Evolutionary conservation across 306 rosid genomes (phyloP), one percentile per base, ranked within the genome.

Genomic region (Medicago arabica): DNA sequence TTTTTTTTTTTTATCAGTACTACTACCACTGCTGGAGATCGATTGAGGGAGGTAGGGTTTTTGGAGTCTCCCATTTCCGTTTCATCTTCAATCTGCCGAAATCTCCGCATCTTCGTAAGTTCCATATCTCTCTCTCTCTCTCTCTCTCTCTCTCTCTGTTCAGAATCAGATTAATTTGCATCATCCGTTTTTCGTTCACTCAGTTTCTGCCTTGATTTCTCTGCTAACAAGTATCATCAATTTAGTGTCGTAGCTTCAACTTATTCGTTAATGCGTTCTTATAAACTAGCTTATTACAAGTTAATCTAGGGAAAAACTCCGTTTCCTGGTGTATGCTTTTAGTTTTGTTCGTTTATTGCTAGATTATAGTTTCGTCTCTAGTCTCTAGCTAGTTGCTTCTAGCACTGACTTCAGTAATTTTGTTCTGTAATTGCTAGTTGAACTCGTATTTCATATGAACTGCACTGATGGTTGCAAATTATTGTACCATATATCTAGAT

Each of bases 1-100:
- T n/a, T n/a, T n/a, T n/a, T n/a, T n/a, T n/a, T n/a, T n/a, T n/a
- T n/a, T n/a, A n/a, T n/a, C n/a, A n/a, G n/a, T n/a, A n/a, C n/a
- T 16, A 51, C 10, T n/a, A 16, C 17, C n/a, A 18, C 31, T 40
- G 10, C 47, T 8, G 49, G 16, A 40, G 50, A 7, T 38, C 46
- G 4, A 19, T 38, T 44, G 4, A 19, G 55, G 31, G 38, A 21
- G 55, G 44, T 44, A 67, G 72, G 72, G 55, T 67, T 67, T 67
- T 67, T 8, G 21, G 9, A 12, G 13, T 66, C 19, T 34, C 71
- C 34, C 71, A 43, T 12, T 43, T 43, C 39, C 43, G 11, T 18
- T 18, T 14, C 38, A 43, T 67, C 19, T 43, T 19, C 9, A 28
- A 10, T 50, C 71, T 16, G 39, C 18, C 39, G 4, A 18, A 63